Base-by-base conservation (phyloP, 768 basidiomycete genomes). In the Rossbeevera mucosa region DNA sequence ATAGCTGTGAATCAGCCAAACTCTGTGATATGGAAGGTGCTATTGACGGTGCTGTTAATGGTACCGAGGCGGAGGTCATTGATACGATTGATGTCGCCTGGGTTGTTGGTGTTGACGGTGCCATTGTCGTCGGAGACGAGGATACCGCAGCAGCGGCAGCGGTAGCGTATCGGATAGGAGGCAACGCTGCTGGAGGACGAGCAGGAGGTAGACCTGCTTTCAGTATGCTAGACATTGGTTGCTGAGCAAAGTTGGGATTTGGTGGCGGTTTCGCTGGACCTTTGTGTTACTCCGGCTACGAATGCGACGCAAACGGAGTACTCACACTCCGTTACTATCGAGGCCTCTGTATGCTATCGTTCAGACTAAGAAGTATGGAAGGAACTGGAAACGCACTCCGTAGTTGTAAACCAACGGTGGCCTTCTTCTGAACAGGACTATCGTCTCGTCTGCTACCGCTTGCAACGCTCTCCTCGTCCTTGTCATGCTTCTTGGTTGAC, bases 141-240 rank as follows among this genome's bases (percentile, higher is more conserved):
- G 67, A 68, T 7, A 69, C 68, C 0, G 61, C 68, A 0, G 68
- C 67, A 0, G 92, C 94, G 2, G 93, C 94, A 0, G 92, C 93
- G n/a, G 91, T 82, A 28, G 95, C 87, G 66, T 96, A 96, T 46
- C 88, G 79, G 64, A 94, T 89, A 12, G 92, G 88, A 41, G 91
- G 88, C 51, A 91, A 68, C 20, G 77, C 67, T 28, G 76, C 76
- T 58, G 80, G 66, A 28, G 64, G 78, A 49, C 76, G 80, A 53
- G 76, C 74, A 58, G 80, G 67, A 20, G 79, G 80, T n/a, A 90
- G 68, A 20, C 83, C 80, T 29, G 81, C 80, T 69, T 93, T 93
- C 58, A 94, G 72, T 59, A 93, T 87, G 53, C 76, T 78, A 26
- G 81, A 70, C 79, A 82, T 83, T 1, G 91, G 88, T 60, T 91